Evolutionary conservation across 192 early-diverging fungal species (phyloP).

Genomic region (Coemansia sp.): DNA sequence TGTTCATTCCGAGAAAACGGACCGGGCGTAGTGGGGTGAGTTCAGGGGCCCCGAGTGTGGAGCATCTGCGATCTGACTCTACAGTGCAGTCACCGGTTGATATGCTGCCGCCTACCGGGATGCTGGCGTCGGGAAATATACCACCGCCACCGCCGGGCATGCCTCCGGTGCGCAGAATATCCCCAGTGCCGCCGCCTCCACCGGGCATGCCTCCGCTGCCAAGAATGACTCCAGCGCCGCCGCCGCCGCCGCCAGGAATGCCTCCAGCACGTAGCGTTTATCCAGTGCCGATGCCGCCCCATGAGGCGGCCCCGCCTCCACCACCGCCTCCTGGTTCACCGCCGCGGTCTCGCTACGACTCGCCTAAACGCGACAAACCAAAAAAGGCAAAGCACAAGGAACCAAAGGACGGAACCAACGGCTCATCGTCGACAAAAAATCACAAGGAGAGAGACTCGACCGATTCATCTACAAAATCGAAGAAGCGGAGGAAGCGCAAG

Average conservation of each 20-base stretch:
- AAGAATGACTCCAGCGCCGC: neutral
- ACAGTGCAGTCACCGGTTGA: neutral
- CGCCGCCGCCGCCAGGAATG: neutral
- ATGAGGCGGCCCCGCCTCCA: neutral
- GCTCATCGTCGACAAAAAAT: neutral
- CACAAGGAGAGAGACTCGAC: neutral
- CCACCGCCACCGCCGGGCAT: neutral
- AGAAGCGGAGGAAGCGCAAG: constrained; percentile 1
- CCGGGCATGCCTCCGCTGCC: neutral
- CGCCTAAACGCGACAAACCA: neutral
- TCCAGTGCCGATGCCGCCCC: constrained; percentile 4
- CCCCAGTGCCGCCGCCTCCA: neutral
- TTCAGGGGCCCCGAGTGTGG: neutral
- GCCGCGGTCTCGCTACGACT: neutral
- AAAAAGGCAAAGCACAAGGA: neutral
- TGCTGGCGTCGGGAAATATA: neutral
- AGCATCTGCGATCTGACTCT: neutral
- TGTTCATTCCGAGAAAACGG: constrained; percentile 44
- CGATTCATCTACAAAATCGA: neutral
- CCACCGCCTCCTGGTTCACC: neutral
- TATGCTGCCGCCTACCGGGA: neutral
- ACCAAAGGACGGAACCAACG: neutral
- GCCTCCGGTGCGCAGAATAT: neutral
- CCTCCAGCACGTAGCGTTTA: too few relatives aligned
- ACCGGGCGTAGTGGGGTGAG: neutral